Base-by-base conservation (phyloP, 305 asterid genomes). In the Salvia sclarea region DNA sequence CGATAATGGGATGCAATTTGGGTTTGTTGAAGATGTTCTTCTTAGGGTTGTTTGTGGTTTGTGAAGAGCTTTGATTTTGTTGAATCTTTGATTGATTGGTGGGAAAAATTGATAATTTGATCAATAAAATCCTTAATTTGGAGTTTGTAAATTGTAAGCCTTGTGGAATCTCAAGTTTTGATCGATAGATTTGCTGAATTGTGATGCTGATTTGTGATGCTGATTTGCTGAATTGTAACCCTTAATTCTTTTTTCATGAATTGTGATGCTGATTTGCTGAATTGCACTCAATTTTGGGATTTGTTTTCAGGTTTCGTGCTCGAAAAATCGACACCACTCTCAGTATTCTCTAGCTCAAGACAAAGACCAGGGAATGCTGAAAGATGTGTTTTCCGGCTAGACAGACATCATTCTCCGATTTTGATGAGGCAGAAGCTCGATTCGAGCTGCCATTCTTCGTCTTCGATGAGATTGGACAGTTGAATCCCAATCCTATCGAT, bases 311-410 rank as follows among this genome's bases (percentile, higher is more conserved):
- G 53, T 50, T 76, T n/a, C 12, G 30, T 35, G 43, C 28, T 3
- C 31, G 18, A 38, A 55, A 56, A 2, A 60, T 38, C 58, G 28
- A 47, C 66, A 44, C 61, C 71, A 28, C 66, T 37, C 58, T 71
- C 77, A 54, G 76, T 66, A 58, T 75, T 76, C 72, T 71, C 77
- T 53, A 24, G 74, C 67, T 68, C 71, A 47, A 66, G 61, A 45
- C 72, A 73, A 73, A 77, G 69, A 28, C 62, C 78, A 78, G 86
- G 97, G 97, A 86, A 88, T 91, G 96, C 95, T 71, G 96, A 86
- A 91, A 86, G 87, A 91, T 91, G 91, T 84, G 90, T 69, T 74
- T 83, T 64, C 64, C 20, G 76, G 85, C 57, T 68, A 80, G 78
- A 68, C 77, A 73, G 76, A n/a, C n/a, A n/a, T 79, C 82, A 37